Evolutionary conservation across 331 rosid genomes (phyloP), one percentile per base, ranked within the genome.

Genomic region (Acacia concinna): DNA sequence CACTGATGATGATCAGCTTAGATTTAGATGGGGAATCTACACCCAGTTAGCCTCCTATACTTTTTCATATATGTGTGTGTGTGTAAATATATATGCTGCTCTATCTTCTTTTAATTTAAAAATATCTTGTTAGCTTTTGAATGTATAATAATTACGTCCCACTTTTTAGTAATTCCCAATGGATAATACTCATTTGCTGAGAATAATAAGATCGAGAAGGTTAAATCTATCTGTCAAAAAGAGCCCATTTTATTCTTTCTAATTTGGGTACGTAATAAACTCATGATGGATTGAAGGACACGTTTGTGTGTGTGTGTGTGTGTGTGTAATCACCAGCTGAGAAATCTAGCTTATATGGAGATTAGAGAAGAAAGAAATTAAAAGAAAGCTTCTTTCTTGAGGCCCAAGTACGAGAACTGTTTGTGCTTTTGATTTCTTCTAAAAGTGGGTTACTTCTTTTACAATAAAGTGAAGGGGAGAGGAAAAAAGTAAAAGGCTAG

Each of bases 391-490:
- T 68, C 17, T 51, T 74, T 40, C 70, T 74, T 59, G 69, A 38
- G 1, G 3, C 5, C 57, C 69, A 59, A 74, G 78, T 38, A 40
- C 68, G 56, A 74, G 23, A 74, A 71, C 60, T 65, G 25, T 25
- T 32, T 32, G 37, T 78, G 59, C 66, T 40, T 68, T 78, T 57
- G 80, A 79, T 85, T 79, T 79, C 86, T 82, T 79, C 28, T 37
- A 66, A 78, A 82, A 82, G 77, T 52, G 63, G 79, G 76, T 31
- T 63, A 56, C 73, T 73, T 78, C 65, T n/a, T 21, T 25, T 63
- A 68, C 35, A 78, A 65, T 71, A 74, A 86, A 75, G 72, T 69
- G 71, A 25, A 25, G 54, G 9, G n/a, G n/a, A n/a, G n/a, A n/a
- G n/a, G n/a, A n/a, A 35, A 69, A 71, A 79, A 27, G 56, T 52